phyloP scores from a whole-genome alignment of 2,329 filamentous ascomycete genomes.

The Grosmannia clavigera region DNA sequence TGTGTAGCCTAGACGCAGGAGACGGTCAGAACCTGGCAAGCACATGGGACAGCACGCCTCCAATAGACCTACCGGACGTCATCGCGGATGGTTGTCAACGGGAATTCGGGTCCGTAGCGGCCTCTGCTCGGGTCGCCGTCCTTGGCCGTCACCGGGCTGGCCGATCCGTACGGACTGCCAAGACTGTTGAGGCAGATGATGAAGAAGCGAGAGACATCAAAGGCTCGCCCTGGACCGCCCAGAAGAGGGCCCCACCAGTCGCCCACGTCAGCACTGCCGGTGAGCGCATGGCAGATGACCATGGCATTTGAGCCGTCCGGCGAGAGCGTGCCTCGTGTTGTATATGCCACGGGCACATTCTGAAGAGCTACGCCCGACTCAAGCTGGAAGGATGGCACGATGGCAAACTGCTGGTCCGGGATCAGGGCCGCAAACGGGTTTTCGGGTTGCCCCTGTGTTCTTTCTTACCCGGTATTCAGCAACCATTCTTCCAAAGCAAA shows the following conservation, averaged over 20 bases:
- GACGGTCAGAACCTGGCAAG: background rate
- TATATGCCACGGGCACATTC: conserved; percentile 64
- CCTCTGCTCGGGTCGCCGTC: conserved; percentile 64
- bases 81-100: conserved; percentile 85
- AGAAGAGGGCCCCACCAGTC: conserved; percentile 85
- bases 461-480: conserved; percentile 56
- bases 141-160: conserved; percentile 80
- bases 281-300: conserved; percentile 74
- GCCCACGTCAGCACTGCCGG: conserved; percentile 70
- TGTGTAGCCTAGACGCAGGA: conserved; percentile 52
- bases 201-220: conserved; percentile 75
- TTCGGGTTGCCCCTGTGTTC: conserved; percentile 60
- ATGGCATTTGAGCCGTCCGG: conserved; percentile 52
- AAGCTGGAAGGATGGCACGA: conserved; percentile 80
- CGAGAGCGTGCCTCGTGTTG: conserved; percentile 49
- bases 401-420: conserved; percentile 73
- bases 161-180: conserved; percentile 74
- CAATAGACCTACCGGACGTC: conserved; percentile 65
- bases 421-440: conserved; percentile 85
- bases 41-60: background rate
- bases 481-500: conserved; percentile 23
- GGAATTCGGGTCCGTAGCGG: conserved; percentile 89
- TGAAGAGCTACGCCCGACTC: conserved; percentile 77
- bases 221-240: conserved; percentile 64
- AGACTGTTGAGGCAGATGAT: conserved; percentile 77